A percentile compares a stretch with the other conserved stretches of the same genome.
Conservation (phyloP, 2,329 filamentous ascomycete genomes). For the Gnomoniopsis sp. region DNA sequence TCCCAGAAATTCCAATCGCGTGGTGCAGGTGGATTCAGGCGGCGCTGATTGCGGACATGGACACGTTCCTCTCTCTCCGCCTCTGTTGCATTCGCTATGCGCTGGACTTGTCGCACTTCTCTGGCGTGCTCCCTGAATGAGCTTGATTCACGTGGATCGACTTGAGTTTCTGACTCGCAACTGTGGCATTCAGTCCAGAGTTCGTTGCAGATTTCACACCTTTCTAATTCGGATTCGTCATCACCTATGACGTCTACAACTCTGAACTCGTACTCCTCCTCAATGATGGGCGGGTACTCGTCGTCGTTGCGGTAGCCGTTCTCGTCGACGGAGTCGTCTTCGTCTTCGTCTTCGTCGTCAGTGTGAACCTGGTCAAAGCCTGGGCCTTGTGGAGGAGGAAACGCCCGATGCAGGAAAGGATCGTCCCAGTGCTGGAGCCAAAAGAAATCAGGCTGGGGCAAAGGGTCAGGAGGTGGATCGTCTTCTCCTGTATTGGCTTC, state of each 20-base stretch:
- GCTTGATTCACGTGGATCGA: too few species aligned
- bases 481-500: neutral
- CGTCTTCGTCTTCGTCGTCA: neutral
- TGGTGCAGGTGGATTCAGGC: neutral
- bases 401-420: neutral
- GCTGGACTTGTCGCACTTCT: too few species aligned
- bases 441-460: neutral
- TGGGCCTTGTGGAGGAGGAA: neutral
- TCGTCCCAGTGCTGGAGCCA: neutral
- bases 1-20: neutral
- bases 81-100: neutral
- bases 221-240: neutral
- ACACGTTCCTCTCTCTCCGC: neutral
- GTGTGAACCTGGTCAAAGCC: neutral
- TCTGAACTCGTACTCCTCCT: neutral
- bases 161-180: too few species aligned
- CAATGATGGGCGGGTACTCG: neutral
- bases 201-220: neutral
- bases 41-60: neutral
- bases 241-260: too few species aligned
- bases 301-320: neutral
- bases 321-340: neutral
- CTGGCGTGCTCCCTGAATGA: too few species aligned
- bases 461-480: neutral
- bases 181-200: neutral